Evolutionary conservation across 2,329 filamentous ascomycete species (phyloP).

Genomic region (Didymellaceae sp.): DNA sequence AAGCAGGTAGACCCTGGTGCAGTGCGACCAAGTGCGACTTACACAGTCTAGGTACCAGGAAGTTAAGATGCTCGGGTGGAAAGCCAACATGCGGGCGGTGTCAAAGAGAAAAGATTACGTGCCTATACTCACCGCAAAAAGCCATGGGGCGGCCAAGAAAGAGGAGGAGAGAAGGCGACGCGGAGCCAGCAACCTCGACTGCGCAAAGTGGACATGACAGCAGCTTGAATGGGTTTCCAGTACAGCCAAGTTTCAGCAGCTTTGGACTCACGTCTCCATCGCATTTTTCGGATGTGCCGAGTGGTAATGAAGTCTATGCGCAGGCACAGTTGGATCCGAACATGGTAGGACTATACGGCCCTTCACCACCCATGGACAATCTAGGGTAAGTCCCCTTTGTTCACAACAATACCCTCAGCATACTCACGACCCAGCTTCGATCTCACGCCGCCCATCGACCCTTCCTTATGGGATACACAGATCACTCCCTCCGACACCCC

Average conservation of each 20-base stretch:
- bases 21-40: neutral
- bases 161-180: conserved; percentile 45
- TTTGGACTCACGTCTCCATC: conserved; percentile 24
- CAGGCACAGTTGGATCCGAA: conserved; percentile 14
- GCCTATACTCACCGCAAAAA: conserved; percentile 57
- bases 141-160: conserved; percentile 61
- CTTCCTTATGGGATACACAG: conserved; percentile 34
- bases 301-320: conserved; percentile 9
- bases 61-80: conserved; percentile 57
- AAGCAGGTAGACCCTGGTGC: conserved; percentile 19
- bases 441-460: conserved; percentile 27
- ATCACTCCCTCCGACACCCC: neutral
- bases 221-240: conserved; percentile 5
- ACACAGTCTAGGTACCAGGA: conserved; percentile 50
- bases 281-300: conserved; percentile 12
- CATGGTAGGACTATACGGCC: conserved; percentile 8
- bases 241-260: conserved; percentile 13
- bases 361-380: conserved; percentile 7
- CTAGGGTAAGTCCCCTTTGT: conserved; percentile 21
- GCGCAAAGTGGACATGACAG: neutral
- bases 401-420: neutral
- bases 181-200: neutral
- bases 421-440: neutral
- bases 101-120: conserved; percentile 48
- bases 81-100: conserved; percentile 54